A percentile compares a stretch with the other conserved stretches of the same genome.
phyloP scores from a whole-genome alignment of 345 rosid genomes.

The Gossypioides kirkii region DNA sequence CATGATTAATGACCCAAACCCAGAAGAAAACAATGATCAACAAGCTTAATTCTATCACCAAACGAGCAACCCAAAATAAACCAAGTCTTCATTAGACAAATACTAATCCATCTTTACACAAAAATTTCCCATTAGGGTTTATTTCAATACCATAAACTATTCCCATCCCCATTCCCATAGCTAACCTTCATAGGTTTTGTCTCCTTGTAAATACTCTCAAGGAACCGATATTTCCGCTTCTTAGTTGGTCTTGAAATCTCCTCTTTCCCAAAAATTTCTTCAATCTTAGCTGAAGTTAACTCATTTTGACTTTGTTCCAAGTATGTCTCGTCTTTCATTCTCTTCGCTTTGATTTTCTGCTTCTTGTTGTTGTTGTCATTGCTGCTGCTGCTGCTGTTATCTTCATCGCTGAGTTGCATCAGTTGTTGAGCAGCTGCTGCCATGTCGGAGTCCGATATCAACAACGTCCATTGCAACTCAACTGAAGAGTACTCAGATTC shows the following conservation, averaged over 20 bases:
- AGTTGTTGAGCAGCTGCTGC: slow-evolving; percentile 37
- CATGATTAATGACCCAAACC: slow-evolving; percentile 3
- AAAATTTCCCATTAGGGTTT: slow-evolving; percentile 8
- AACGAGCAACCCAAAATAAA: background rate
- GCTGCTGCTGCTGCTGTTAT: slow-evolving; percentile 11
- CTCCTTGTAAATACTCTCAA: slow-evolving; percentile 27
- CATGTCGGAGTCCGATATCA: slow-evolving; percentile 26
- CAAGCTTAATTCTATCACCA: background rate
- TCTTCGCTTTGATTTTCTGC: background rate
- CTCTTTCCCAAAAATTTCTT: slow-evolving; percentile 36
- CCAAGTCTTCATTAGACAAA: background rate
- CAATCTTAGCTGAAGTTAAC: slow-evolving; percentile 28
- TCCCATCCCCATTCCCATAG: background rate
- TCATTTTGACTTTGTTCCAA: slow-evolving; percentile 17
- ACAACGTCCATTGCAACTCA: background rate
- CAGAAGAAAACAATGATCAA: background rate
- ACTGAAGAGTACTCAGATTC: background rate
- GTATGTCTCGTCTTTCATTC: background rate
- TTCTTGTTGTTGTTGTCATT: background rate
- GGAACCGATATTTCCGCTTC: slow-evolving; percentile 31
- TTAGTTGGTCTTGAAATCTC: slow-evolving; percentile 15
- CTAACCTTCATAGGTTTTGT: slow-evolving; percentile 12
- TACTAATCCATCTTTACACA: background rate
- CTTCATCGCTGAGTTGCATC: slow-evolving; percentile 41
- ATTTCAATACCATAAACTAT: slow-evolving; percentile 2